Base-by-base conservation (phyloP, 495 filamentous ascomycete genomes). In the Penicillium manginii region DNA sequence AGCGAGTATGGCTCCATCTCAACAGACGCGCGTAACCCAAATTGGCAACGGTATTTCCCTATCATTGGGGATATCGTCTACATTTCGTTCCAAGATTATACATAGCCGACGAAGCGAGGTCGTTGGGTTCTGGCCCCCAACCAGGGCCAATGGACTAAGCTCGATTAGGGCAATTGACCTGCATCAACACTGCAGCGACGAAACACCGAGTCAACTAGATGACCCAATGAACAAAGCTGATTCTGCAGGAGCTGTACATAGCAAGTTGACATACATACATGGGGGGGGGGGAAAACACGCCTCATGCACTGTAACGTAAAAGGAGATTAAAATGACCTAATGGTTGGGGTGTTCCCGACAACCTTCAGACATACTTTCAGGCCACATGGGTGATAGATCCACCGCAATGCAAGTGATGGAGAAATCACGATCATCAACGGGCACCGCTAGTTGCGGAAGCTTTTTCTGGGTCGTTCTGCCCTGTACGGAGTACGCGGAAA, bases 351-450 rank as follows among this genome's bases (percentile, higher is more conserved):
- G n/a, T n/a, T n/a, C n/a, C n/a, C n/a, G n/a, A n/a, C n/a, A n/a
- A n/a, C n/a, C n/a, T n/a, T 12, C 37, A 3, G 14, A 40, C 37
- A 17, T n/a, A 12, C 40, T 43, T 43, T 43, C 40, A 43, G 50
- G 53, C 54, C 54, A 57, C 54, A 57, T 57, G 46, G 46, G 45
- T 47, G 19, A 32, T 2, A 40, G 32, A 50, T 43, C 57, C 50
- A 59, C 57, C 35, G 8, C 33, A 43, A 35, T 59, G 57, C 43
- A 54, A 49, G 57, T 54, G 42, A 59, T 54, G 21, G 42, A 37
- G 35, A n/a, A 43, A 35, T 42, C 51, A 59, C 43, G 51, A 48
- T 54, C 43, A 40, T 49, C 50, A 32, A 52, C 31, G 50, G 23
- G 31, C 50, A 59, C 51, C 42, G 22, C 40, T 54, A 54, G 33